Percentiles rank a stretch among this genome's conserved stretches.
These are phyloP conservation scores for Papiliotrema nemorosa DNA, from an alignment of 1,284 basidiomycete genomes.

Conservation along the genomic window DNA sequence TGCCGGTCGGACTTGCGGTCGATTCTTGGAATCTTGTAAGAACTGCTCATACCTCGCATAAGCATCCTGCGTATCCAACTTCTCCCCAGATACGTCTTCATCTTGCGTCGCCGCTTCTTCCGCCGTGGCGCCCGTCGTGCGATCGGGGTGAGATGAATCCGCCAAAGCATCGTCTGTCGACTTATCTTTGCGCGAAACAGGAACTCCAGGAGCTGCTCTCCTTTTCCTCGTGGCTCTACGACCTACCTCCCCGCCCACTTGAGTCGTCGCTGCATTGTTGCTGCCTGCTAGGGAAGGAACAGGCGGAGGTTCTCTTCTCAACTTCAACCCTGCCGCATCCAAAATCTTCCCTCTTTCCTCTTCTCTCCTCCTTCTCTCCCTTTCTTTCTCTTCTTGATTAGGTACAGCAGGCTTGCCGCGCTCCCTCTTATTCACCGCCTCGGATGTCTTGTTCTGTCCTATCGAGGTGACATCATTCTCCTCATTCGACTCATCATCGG, in stretches of 20 bases:
- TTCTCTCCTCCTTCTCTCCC: conserved; percentile 63
- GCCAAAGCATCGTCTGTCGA: too few relatives aligned
- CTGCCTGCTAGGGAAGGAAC: conserved; percentile 6
- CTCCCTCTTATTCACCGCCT: neutral
- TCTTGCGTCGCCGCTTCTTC: neutral
- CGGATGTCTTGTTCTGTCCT: conserved; percentile 12
- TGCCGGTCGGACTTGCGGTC: conserved; percentile 20
- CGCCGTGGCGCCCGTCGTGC: neutral
- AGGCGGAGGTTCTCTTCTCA: conserved; percentile 49
- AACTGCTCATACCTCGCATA: conserved; percentile 84
- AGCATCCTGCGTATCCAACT: conserved; percentile 57
- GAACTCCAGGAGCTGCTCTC: conserved; percentile 13
- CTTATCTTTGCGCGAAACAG: too few relatives aligned
- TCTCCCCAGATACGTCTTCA: neutral
- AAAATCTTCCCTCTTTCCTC: conserved; percentile 74
- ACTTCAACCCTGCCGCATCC: conserved; percentile 79
- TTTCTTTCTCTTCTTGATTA: conserved; percentile 48
- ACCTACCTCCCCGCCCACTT: neutral
- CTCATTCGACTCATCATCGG: conserved; percentile 38
- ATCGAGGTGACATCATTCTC: conserved; percentile 8
- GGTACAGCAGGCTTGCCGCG: neutral
- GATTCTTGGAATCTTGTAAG: conserved; percentile 53
- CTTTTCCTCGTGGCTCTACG: neutral
- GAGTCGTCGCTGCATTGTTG: neutral
- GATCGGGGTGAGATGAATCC: neutral